Percentiles rank a stretch among this genome's conserved stretches.
Conservation (phyloP, 345 rosid genomes). For the Populus ilicifolia region DNA sequence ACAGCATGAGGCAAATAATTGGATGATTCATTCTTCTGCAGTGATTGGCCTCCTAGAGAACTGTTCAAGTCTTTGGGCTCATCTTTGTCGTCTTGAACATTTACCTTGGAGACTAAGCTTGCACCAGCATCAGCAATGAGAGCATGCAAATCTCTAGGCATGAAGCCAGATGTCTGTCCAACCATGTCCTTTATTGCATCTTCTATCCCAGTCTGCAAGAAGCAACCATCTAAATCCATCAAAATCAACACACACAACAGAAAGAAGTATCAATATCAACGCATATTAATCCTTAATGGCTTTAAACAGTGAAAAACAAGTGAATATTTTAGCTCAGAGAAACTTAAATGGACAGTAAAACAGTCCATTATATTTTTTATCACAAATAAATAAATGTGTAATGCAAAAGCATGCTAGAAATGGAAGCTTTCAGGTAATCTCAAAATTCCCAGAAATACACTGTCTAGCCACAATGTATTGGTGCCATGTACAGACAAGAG, state of each 20-base stretch:
- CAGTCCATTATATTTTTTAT: conserved; percentile 3
- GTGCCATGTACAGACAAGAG: neutral
- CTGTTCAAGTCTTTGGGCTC: conserved; percentile 29
- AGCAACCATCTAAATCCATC: conserved; percentile 23
- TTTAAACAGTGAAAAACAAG: neutral
- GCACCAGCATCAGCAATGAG: conserved; percentile 88
- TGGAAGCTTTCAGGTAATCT: neutral
- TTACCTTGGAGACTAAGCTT: conserved; percentile 45
- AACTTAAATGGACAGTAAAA: conserved; percentile 7
- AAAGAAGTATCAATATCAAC: neutral
- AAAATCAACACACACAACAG: conserved; percentile 13
- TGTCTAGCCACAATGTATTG: neutral
- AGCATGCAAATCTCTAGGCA: conserved; percentile 82
- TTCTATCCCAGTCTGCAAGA: conserved; percentile 57
- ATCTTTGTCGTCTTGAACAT: conserved; percentile 32
- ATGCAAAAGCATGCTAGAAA: neutral
- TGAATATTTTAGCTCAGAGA: neutral
- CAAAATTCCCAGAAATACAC: neutral
- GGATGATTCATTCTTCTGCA: conserved; percentile 28
- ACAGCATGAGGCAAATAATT: conserved; percentile 25
- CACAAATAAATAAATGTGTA: conserved; percentile 1
- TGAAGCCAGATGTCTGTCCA: conserved; percentile 93
- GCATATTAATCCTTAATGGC: neutral
- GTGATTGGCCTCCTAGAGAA: conserved; percentile 29
- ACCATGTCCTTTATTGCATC: conserved; percentile 66